phyloP scores from a whole-genome alignment of 208 protist genomes.

The Trypanosoma rangeli region DNA sequence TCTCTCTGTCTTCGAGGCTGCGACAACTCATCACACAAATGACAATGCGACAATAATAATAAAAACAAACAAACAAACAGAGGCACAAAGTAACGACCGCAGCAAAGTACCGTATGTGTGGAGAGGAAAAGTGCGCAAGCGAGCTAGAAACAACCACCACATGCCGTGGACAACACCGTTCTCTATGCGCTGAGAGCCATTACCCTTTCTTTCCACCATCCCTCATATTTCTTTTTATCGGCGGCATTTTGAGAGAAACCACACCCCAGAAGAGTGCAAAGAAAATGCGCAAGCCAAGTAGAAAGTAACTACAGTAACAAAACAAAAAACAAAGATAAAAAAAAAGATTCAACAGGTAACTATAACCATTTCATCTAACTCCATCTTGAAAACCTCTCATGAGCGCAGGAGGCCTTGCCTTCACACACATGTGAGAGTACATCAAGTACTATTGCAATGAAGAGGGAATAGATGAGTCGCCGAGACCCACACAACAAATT shows the following conservation, averaged over 20 bases:
- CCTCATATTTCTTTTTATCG: too few species aligned
- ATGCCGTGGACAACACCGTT: too few species aligned
- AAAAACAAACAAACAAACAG: neutral
- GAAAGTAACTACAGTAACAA: neutral
- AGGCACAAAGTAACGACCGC: neutral
- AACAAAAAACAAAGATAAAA: slow-evolving; percentile 5
- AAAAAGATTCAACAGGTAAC: neutral
- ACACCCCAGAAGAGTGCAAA: neutral
- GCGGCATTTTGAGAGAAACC: neutral
- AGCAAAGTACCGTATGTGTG: neutral
- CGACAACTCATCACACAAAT: neutral
- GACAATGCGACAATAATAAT: neutral
- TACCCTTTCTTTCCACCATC: too few species aligned
- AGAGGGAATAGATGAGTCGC: neutral
- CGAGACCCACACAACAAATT: neutral
- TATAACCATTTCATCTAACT: neutral
- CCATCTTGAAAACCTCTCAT: neutral
- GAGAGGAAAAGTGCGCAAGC: neutral
- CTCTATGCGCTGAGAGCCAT: too few species aligned
- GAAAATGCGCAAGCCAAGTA: neutral
- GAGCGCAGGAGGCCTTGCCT: neutral
- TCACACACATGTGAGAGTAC: neutral
- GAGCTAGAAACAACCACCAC: neutral
- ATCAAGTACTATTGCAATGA: neutral
- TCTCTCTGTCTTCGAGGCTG: neutral